Base-by-base conservation (phyloP, 2,329 filamentous ascomycete genomes). In the Exophiala alcalophila region DNA sequence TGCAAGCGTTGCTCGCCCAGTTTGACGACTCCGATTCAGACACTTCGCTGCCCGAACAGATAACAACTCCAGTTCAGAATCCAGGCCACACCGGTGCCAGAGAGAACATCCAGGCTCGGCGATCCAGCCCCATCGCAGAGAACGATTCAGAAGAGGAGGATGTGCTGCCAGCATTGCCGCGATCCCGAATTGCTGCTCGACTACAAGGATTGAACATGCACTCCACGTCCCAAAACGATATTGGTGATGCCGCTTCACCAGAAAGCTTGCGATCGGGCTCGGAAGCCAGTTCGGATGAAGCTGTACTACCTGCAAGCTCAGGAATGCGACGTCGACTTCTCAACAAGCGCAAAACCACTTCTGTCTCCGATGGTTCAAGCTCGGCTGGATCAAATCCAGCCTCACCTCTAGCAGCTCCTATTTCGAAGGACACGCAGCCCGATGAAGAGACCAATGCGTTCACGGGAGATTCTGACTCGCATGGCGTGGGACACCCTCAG, bases 131-230 rank as follows among this genome's bases (percentile, higher is more conserved):
- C n/a, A 27, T 7, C 12, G 12, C 15, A 11, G 58, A 60, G n/a
- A 57, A 59, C 14, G 60, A 62, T 2, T 58, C 54, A 36, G 69
- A 73, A n/a, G 71, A 73, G n/a, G 69, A 73, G 23, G 69, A 70
- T 9, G 55, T 53, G 10, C 14, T 54, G 21, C 53, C 65, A 20
- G 66, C 75, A 33, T 63, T 73, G 30, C 83, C 83, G 1, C 73
- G 75, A 40, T 82, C 83, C 16, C 75, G 77, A 38, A 69, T 86
- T 53, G 82, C 82, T 9, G 73, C 82, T 11, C 72, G 78, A 37
- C 80, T 88, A 73, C 73, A 76, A 49, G 73, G 40, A 40, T 44
- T 42, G 45, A 45, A 10, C 20, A 30, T 28, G 5, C 23, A 18
- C 9, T 16, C n/a, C 19, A 20, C 6, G n/a, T 19, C 16, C 18